Percentiles rank a stretch among this genome's conserved stretches.
These are phyloP conservation scores for Melocanna baccifera DNA, from an alignment of 176 grass and related monocot genomes.

Conservation along the genomic window DNA sequence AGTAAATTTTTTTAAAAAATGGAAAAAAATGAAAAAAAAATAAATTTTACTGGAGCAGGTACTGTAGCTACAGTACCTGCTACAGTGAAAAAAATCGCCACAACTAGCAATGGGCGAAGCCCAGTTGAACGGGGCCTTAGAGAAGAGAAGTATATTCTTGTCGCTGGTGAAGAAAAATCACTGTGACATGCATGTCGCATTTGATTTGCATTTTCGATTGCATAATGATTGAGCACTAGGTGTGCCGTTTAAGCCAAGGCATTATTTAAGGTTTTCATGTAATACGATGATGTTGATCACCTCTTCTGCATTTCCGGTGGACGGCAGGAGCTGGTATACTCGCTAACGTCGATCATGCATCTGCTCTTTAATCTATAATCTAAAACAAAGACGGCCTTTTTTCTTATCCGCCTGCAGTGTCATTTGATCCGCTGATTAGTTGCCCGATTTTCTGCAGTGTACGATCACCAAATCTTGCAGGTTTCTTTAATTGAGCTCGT, in stretches of 20 bases:
- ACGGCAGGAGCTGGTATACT: background rate
- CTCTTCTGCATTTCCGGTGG: background rate
- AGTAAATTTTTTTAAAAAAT: too few relatives aligned
- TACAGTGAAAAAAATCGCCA: too few relatives aligned
- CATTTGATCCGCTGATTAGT: background rate
- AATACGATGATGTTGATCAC: background rate
- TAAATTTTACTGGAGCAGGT: too few relatives aligned
- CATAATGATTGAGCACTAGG: background rate
- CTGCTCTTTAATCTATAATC: background rate
- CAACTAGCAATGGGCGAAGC: too few relatives aligned
- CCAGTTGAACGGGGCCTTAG: too few relatives aligned
- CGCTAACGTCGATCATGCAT: background rate
- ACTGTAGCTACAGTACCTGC: too few relatives aligned
- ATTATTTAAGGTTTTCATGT: background rate
- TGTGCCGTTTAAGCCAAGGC: conserved; percentile 7
- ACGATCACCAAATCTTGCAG: background rate
- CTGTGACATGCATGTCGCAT: background rate
- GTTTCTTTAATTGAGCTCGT: background rate
- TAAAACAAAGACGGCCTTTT: background rate
- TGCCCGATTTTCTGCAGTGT: conserved; percentile 8
- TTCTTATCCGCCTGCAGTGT: background rate
- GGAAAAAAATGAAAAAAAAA: too few relatives aligned
- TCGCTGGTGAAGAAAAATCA: background rate
- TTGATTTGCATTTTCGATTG: background rate
- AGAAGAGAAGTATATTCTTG: background rate